Base-by-base conservation (phyloP, 768 basidiomycete genomes). In the Butyriboletus loyo region DNA sequence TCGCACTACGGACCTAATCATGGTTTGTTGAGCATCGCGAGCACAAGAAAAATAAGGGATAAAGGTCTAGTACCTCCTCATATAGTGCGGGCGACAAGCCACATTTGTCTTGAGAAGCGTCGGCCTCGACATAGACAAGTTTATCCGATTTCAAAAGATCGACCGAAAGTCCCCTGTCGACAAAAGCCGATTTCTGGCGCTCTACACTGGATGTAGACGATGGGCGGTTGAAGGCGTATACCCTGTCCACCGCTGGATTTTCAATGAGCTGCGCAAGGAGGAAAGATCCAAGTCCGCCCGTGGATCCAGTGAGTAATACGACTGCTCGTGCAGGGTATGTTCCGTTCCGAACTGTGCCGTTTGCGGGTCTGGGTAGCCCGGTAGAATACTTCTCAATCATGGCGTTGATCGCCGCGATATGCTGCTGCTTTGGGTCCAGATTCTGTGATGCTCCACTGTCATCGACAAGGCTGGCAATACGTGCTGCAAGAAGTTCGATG, bases 261-360 rank as follows among this genome's bases (percentile, higher is more conserved):
- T 57, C 37, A 24, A 73, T 53, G 13, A 75, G 62, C 4, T 49
- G 50, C 0, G 65, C 61, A 28, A 77, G 58, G 15, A 74, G 45
- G 44, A 72, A 68, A 2, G 73, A 70, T 15, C 77, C 75, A 1
- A 77, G 65, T 10, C 68, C 70, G 9, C 76, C 77, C 6, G 76
- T 77, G 1, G 75, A 72, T 14, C 77, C 76, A 4, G 77, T 77
- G 31, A 77, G 54, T 1, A 60, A 43, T 1, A 46, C 50, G 1
- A 37, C 41, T 13, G 22, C 30, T 15, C 30, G 15, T 7, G 7
- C 1, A 24, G 50, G 25, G 31, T 4, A 8, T 7, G 17, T 15
- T 24, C 35, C 52, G 15, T 54, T 41, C 28, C 19, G 5, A 10
- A 19, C 13, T 46, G 13, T 15, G 15, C 14, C 28, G 7, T 30